Evolutionary conservation across 2,329 filamentous ascomycete species (phyloP).

Genomic region (Plectosphaerella cucumerina): DNA sequence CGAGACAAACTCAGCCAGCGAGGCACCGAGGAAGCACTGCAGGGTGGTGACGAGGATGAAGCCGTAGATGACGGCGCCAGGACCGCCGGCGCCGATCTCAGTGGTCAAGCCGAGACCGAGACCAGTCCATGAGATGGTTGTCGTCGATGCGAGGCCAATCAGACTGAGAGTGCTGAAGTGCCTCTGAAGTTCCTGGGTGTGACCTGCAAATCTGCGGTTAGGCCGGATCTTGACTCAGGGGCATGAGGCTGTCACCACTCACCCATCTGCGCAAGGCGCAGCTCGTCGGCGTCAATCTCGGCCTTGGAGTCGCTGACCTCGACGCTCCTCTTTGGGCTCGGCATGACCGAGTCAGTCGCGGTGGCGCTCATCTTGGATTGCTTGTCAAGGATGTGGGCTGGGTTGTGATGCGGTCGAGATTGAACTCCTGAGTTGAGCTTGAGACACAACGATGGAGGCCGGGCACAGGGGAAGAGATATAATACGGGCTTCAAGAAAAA

Average conservation of each 20-base stretch:
- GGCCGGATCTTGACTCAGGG: background rate
- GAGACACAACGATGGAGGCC: background rate
- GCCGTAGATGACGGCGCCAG: conserved; percentile 44
- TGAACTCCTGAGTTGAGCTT: background rate
- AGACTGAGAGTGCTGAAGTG: conserved; percentile 43
- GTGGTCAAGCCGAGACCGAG: conserved; percentile 39
- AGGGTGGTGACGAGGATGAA: conserved; percentile 43
- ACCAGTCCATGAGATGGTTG: conserved; percentile 47
- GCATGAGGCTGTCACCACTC: conserved; percentile 4
- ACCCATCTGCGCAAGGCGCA: conserved; percentile 40
- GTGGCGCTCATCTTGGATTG: background rate
- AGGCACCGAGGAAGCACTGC: conserved; percentile 39
- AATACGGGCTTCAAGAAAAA: background rate
- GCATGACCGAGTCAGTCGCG: background rate
- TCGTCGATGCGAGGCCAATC: conserved; percentile 43
- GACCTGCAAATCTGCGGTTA: conserved; percentile 23
- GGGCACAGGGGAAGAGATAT: background rate
- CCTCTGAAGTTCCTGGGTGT: conserved; percentile 43
- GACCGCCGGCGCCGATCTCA: conserved; percentile 42
- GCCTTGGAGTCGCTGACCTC: conserved; percentile 7
- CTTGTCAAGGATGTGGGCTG: background rate
- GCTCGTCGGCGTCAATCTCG: conserved; percentile 28
- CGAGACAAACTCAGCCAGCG: conserved; percentile 42
- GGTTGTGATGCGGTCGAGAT: background rate
- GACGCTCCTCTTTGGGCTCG: conserved; percentile 7